Conservation (phyloP, 192 early-diverging fungal species). For the Mortierella hygrophila region DNA sequence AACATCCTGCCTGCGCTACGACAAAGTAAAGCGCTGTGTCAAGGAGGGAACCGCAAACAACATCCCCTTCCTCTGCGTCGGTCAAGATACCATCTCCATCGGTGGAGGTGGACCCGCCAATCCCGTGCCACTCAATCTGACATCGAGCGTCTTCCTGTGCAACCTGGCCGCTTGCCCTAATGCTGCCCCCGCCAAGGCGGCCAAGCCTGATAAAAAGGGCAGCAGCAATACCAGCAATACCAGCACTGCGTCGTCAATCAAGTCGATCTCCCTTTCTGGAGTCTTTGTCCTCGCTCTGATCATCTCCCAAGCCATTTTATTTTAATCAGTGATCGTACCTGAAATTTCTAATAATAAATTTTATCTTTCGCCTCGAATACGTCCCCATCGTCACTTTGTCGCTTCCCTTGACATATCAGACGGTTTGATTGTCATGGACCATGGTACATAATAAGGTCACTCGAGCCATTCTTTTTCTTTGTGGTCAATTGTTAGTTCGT, state of each 20-base stretch:
- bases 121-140: constrained; percentile 23
- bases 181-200: constrained; percentile 17
- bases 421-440: background rate
- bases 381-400: too few relatives aligned
- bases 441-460: too few relatives aligned
- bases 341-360: background rate
- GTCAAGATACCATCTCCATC: constrained; percentile 19
- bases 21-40: constrained; percentile 34
- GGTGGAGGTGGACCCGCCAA: constrained; percentile 19
- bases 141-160: constrained; percentile 14
- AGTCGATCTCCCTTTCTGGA: background rate
- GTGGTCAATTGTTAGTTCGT: background rate
- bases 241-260: background rate
- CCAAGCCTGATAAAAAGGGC: constrained; percentile 19
- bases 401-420: background rate
- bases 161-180: constrained; percentile 14
- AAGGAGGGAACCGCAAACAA: constrained; percentile 8
- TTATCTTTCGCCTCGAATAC: too few relatives aligned
- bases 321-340: background rate
- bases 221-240: background rate
- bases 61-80: constrained; percentile 32
- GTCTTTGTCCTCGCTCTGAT: constrained; percentile 20
- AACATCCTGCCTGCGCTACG: constrained; percentile 33
- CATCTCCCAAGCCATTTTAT: constrained; percentile 3
- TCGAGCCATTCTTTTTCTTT: too few relatives aligned